Base-by-base conservation (phyloP, 2,329 filamentous ascomycete genomes). In the Albophoma yamanashiensis region DNA sequence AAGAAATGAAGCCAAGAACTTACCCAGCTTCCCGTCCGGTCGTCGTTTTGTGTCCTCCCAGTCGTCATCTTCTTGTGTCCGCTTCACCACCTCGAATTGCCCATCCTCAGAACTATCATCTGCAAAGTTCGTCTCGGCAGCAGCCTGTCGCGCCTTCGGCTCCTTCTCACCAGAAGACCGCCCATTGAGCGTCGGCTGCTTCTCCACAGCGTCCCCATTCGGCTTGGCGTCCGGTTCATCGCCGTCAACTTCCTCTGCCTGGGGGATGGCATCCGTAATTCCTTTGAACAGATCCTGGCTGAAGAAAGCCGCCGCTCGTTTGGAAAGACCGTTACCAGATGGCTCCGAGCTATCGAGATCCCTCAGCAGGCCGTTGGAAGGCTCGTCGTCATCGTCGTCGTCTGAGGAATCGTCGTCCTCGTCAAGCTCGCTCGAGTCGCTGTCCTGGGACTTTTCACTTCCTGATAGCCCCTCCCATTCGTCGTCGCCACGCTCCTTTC, bases 221-320 rank as follows among this genome's bases (percentile, higher is more conserved):
- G 31, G 55, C 45, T 25, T 38, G 27, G 22, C 27, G 25, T 55
- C 39, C 22, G 36, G 36, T 15, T 69, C 74, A 40, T 69, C 69
- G 38, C 77, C 75, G 20, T 71, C 64, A 15, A 73, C 74, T 42
- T 75, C 72, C 17, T 68, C 68, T 11, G 65, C 20, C 58, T 83
- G 79, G 22, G 85, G 85, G 2, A 87, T 76, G 25, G 88, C 73
- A 0, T 84, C 89, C 27, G 85, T 84, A 59, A 97, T 86, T 45
- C 86, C 90, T 66, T 92, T 87, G 79, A 99, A 99, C 47, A 99
- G 88, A 65, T 97, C 92, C 71, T 97, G 93, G 67, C 89, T 89
- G 73, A 99, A 99, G 76, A 99, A 99, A 62, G 88, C 83, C 12
- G 88, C 84, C 11, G 94, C 94, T 64, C 91, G 85, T 72, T 87